phyloP scores from a whole-genome alignment of 2,329 filamentous ascomycete species.

The Helotiales sp. region DNA sequence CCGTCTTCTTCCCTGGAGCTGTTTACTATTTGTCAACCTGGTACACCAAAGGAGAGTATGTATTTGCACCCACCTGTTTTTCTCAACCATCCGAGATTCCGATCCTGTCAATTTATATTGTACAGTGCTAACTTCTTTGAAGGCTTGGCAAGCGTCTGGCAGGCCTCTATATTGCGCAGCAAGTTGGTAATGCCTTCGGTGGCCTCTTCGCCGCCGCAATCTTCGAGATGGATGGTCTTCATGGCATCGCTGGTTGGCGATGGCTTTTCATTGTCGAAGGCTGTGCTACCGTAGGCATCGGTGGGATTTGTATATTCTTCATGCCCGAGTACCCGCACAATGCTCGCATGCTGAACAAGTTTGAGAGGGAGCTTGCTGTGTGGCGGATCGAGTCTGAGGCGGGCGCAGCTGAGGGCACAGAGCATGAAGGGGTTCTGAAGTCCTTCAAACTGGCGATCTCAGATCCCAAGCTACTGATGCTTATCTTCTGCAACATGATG shows the following conservation, averaged over 20 bases:
- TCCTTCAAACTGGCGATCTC: slow-evolving; percentile 42
- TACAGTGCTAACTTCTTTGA: too few relatives aligned
- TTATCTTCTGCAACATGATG: slow-evolving; percentile 48
- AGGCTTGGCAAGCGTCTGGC: slow-evolving; percentile 46
- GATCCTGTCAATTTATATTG: too few relatives aligned
- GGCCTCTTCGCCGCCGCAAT: slow-evolving; percentile 55
- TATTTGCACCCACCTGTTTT: too few relatives aligned
- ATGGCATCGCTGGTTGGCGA: slow-evolving; percentile 54
- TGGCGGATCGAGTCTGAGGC: slow-evolving; percentile 46
- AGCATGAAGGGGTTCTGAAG: slow-evolving; percentile 41
- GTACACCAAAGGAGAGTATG: slow-evolving; percentile 48
- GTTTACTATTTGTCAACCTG: slow-evolving; percentile 47
- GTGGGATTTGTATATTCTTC: slow-evolving; percentile 43
- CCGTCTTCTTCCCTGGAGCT: slow-evolving; percentile 41
- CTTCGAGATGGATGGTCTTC: slow-evolving; percentile 51
- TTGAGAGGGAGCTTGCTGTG: slow-evolving; percentile 36
- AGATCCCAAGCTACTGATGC: slow-evolving; percentile 46
- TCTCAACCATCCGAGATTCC: too few relatives aligned
- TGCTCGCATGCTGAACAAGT: slow-evolving; percentile 43
- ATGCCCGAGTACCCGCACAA: slow-evolving; percentile 50
- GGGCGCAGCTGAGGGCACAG: slow-evolving; percentile 47
- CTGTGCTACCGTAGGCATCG: slow-evolving; percentile 48
- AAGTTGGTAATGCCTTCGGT: slow-evolving; percentile 52
- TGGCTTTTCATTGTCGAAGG: slow-evolving; percentile 57
- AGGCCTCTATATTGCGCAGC: slow-evolving; percentile 45